phyloP scores from a whole-genome alignment of 2,329 filamentous ascomycete species.

The Exophiala mesophila region DNA sequence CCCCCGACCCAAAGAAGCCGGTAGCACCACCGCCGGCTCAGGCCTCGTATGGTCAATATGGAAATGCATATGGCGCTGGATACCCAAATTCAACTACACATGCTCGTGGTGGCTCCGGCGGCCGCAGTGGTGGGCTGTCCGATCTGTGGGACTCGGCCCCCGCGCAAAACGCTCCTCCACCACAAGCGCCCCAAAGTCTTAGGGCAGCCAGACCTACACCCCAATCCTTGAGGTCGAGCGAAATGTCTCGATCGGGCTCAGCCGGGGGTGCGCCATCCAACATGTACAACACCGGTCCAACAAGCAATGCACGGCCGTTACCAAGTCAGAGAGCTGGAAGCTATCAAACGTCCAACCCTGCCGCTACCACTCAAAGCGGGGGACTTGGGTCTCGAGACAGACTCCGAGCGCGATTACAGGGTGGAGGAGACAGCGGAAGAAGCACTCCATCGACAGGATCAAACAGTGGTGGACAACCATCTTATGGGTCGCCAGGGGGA shows the following conservation, averaged over 20 bases:
- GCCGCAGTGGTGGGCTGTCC: slow-evolving; percentile 47
- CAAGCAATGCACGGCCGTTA: slow-evolving; percentile 51
- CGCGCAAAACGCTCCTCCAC: slow-evolving; percentile 25
- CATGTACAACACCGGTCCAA: slow-evolving; percentile 14
- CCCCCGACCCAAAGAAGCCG: slow-evolving; percentile 76
- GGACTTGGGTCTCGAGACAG: slow-evolving; percentile 47
- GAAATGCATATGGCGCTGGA: slow-evolving; percentile 29
- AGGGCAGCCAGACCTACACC: slow-evolving; percentile 31
- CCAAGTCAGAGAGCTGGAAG: slow-evolving; percentile 70
- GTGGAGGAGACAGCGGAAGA: slow-evolving; percentile 37
- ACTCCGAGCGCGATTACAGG: slow-evolving; percentile 74
- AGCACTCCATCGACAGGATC: slow-evolving; percentile 21
- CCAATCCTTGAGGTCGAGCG: slow-evolving; percentile 21
- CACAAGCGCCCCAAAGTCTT: slow-evolving; percentile 19
- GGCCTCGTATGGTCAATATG: slow-evolving; percentile 53
- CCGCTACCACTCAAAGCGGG: slow-evolving; percentile 31
- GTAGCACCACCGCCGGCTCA: slow-evolving; percentile 43
- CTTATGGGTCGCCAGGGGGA: slow-evolving; percentile 14
- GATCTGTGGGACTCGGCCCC: slow-evolving; percentile 54
- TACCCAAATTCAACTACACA: slow-evolving; percentile 31
- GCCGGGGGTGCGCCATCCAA: slow-evolving; percentile 9
- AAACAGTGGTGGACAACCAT: slow-evolving; percentile 13
- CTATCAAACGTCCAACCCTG: slow-evolving; percentile 56
- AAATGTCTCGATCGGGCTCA: slow-evolving; percentile 14
- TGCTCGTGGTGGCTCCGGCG: slow-evolving; percentile 34